phyloP scores from a whole-genome alignment of 2,329 filamentous ascomycete species.

The Gyromitra esculenta region DNA sequence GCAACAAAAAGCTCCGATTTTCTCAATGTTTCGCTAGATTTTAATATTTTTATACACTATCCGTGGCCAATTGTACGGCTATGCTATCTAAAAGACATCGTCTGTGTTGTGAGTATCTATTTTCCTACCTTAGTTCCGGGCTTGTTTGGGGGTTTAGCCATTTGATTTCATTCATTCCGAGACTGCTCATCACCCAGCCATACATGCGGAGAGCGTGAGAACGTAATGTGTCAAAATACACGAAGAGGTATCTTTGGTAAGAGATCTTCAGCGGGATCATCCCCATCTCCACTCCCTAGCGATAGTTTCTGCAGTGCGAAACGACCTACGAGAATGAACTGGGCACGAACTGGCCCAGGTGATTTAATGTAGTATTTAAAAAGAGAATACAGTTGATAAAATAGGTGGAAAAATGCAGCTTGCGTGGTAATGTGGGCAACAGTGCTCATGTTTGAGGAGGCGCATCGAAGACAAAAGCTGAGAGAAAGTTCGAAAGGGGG shows the following conservation, averaged over 20 bases:
- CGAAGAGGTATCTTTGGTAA: not conserved
- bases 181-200: conserved; percentile 1
- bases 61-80: not conserved
- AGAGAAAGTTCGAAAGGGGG: not conserved
- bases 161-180: not conserved
- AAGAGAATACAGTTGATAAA: not conserved
- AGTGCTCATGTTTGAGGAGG: not conserved
- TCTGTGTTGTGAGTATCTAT: conserved; percentile 9
- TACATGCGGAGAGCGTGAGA: not conserved
- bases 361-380: too few species aligned
- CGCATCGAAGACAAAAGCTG: not conserved
- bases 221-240: not conserved
- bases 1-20: not conserved
- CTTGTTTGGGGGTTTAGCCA: not conserved
- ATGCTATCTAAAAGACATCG: not conserved
- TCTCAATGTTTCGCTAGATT: not conserved
- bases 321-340: too few species aligned
- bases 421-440: not conserved
- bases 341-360: too few species aligned
- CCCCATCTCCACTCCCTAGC: too few species aligned
- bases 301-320: too few species aligned
- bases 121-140: not conserved
- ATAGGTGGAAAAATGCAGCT: not conserved
- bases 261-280: too few species aligned
- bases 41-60: not conserved